Evolutionary conservation across 345 rosid genomes (phyloP).

Genomic region (Moricandia arvensis): DNA sequence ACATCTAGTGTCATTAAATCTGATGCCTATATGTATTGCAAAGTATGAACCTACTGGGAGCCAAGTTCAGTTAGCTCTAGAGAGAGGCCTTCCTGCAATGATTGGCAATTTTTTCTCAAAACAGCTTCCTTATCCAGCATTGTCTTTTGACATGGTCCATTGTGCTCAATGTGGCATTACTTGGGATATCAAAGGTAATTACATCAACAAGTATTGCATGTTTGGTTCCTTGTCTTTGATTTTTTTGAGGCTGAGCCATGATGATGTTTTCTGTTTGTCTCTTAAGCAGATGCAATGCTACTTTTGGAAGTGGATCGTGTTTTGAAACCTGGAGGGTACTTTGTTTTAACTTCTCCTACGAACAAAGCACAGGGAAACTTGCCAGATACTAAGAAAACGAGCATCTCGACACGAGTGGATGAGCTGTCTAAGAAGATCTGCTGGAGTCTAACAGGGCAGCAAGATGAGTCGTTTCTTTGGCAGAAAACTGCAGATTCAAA

Average conservation of each 20-base stretch:
- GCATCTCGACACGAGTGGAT: conserved; percentile 53
- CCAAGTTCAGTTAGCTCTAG: conserved; percentile 95
- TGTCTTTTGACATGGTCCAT: conserved; percentile 95
- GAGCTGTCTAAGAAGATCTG: conserved; percentile 72
- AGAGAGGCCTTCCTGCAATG: conserved; percentile 99
- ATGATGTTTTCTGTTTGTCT: neutral
- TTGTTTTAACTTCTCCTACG: conserved; percentile 80
- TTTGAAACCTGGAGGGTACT: conserved; percentile 94
- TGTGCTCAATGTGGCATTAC: conserved; percentile 90
- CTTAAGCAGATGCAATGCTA: conserved; percentile 70
- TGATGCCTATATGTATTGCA: conserved; percentile 89
- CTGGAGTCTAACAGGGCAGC: conserved; percentile 92
- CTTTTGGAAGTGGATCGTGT: conserved; percentile 93
- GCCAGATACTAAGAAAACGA: conserved; percentile 49
- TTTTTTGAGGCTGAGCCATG: neutral
- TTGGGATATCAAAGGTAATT: conserved; percentile 89
- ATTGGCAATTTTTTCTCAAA: conserved; percentile 81
- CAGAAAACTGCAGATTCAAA: conserved; percentile 71
- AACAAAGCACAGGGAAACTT: conserved; percentile 59
- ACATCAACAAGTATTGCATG: neutral
- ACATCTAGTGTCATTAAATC: conserved; percentile 73
- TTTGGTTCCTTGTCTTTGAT: neutral
- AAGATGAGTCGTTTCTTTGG: conserved; percentile 94
- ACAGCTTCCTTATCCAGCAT: conserved; percentile 86
- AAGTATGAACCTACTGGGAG: conserved; percentile 94